These are phyloP conservation scores for Murraya koenigii DNA, from an alignment of 345 rosid species.

Conservation along the genomic window DNA sequence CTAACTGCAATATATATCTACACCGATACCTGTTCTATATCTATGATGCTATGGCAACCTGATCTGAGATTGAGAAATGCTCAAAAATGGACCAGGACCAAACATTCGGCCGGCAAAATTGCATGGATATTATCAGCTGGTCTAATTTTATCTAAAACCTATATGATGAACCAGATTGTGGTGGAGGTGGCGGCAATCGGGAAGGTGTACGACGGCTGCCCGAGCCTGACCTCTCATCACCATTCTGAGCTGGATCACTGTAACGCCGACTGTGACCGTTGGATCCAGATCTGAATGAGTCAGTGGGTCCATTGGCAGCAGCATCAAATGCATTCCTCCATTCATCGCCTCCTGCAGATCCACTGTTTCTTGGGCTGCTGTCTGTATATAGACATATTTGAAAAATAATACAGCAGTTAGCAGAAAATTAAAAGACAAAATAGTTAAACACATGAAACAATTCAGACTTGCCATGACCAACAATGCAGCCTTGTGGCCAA, in stretches of 20 bases:
- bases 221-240: slow-evolving; percentile 51
- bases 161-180: slow-evolving; percentile 44
- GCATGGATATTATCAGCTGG: slow-evolving; percentile 10
- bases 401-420: background rate
- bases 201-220: slow-evolving; percentile 75
- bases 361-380: slow-evolving; percentile 73
- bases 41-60: slow-evolving; percentile 9
- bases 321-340: slow-evolving; percentile 97
- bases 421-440: background rate
- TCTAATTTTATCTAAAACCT: slow-evolving; percentile 38
- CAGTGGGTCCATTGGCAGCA: slow-evolving; percentile 65
- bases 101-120: slow-evolving; percentile 12
- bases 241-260: slow-evolving; percentile 71
- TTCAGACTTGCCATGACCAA: background rate
- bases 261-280: slow-evolving; percentile 69
- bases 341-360: slow-evolving; percentile 65
- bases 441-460: background rate
- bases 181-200: slow-evolving; percentile 90
- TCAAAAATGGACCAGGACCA: slow-evolving; percentile 17
- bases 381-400: slow-evolving; percentile 40
- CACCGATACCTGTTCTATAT: slow-evolving; percentile 11
- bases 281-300: slow-evolving; percentile 41
- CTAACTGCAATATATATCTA: slow-evolving; percentile 17
- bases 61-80: slow-evolving; percentile 23
- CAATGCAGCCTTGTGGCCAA: background rate